Base-by-base conservation (phyloP, 345 rosid genomes). In the thale cress (Arabidopsis thaliana) region DNA sequence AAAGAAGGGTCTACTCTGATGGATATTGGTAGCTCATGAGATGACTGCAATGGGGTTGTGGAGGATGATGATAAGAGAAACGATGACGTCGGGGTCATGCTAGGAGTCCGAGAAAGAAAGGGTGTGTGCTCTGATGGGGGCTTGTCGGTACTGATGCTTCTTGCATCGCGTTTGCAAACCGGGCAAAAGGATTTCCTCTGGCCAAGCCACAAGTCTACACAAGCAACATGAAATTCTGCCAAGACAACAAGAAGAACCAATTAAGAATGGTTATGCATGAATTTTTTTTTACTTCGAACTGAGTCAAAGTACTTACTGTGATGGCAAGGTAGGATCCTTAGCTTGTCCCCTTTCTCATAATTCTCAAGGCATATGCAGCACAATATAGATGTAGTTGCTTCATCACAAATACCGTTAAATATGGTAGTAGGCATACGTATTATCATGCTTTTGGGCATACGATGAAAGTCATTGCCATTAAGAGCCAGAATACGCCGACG, bases 101-200 rank as follows among this genome's bases (percentile, higher is more conserved):
- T 76, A 12, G 91, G 81, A 50, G 92, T 83, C 20, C 20, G 20
- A 16, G 20, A 16, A 71, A 91, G 95, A 64, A 91, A 83, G 11
- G 97, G 97, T 22, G 98, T 94, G 52, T 76, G 82, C 77, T 91
- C 98, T 23, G 98, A 86, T 42, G 93, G 92, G 0, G 97, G 93
- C 12, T 84, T 88, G 63, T 88, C 85, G 14, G 82, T 86, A 1
- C 82, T 83, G 78, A 79, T 82, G 37, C 87, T 87, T 84, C 97
- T 86, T 42, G 97, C 97, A 80, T 90, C 97, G 2, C 89, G 89
- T 86, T 94, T 91, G 86, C 98, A 94, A 59, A 94, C 89, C 0
- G 98, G 98, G 75, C 98, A 94, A 81, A 91, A 95, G 6, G 99
- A 90, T 82, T 86, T 87, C 94, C 99, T 87, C 14, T 89, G 44